Conservation (phyloP, 2,329 filamentous ascomycete genomes). For the Neofusicoccum parvum region DNA sequence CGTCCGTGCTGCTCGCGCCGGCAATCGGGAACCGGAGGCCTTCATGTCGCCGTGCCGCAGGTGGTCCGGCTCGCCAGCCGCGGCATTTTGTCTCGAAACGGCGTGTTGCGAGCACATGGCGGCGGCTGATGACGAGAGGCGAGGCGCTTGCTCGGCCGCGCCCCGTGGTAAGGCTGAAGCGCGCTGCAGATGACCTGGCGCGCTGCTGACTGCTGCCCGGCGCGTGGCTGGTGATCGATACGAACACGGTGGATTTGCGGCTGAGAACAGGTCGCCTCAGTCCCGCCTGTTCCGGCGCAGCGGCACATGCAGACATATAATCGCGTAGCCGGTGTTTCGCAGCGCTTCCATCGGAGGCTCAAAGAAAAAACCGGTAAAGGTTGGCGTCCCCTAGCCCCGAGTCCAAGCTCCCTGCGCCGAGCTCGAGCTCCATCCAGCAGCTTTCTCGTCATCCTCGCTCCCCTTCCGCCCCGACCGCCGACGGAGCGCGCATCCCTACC, state of each 20-base stretch:
- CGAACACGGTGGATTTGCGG: neutral
- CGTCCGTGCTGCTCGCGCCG: neutral
- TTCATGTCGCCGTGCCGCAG: neutral
- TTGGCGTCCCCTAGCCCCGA: conserved; percentile 14
- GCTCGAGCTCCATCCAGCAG: neutral
- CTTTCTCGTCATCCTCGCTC: conserved; percentile 8
- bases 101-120: conserved; percentile 3
- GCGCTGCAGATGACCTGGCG: neutral
- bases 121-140: conserved; percentile 2
- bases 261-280: conserved; percentile 13
- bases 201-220: neutral
- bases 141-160: neutral
- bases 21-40: neutral
- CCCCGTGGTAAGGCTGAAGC: conserved; percentile 14
- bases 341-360: neutral
- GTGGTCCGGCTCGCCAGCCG: neutral
- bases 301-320: neutral
- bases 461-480: conserved; percentile 16
- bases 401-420: conserved; percentile 10
- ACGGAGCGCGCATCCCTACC: conserved; percentile 17
- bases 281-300: neutral
- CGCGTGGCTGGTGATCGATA: conserved; percentile 12
- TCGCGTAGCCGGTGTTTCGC: neutral
- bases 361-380: conserved; percentile 1
- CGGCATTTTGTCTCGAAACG: neutral